Percentiles rank a stretch among this genome's conserved stretches.
Evolutionary conservation across 805 yeast species (phyloP).

Genomic region (Sungouiozyma ichnusensis): DNA sequence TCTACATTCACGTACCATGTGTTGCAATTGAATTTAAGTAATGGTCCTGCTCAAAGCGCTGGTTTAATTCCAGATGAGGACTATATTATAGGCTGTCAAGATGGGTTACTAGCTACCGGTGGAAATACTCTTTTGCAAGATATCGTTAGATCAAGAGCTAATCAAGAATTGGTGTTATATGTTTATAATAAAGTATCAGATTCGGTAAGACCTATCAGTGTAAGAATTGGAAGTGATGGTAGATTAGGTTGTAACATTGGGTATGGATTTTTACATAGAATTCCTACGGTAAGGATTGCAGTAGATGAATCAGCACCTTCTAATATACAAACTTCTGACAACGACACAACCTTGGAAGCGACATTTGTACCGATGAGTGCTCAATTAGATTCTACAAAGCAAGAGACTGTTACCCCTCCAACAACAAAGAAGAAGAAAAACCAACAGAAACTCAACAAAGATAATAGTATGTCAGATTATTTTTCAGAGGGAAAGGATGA

Average conservation of each 20-base stretch:
- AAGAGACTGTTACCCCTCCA: constrained; percentile 8
- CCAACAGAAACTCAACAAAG: constrained; percentile 4
- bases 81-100: constrained; percentile 79
- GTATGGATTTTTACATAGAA: constrained; percentile 75
- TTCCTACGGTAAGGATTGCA: constrained; percentile 42
- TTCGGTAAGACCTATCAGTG: constrained; percentile 74
- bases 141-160: constrained; percentile 45
- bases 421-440: constrained; percentile 11
- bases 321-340: neutral
- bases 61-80: constrained; percentile 81
- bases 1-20: constrained; percentile 86
- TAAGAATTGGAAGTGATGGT: constrained; percentile 75
- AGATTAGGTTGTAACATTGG: constrained; percentile 91
- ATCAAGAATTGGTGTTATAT: constrained; percentile 41
- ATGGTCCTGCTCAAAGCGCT: constrained; percentile 70
- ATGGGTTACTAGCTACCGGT: constrained; percentile 75
- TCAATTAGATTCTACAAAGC: constrained; percentile 2
- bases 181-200: constrained; percentile 88
- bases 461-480: constrained; percentile 19
- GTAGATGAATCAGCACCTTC: neutral
- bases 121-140: constrained; percentile 73
- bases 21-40: constrained; percentile 54
- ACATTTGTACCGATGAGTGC: constrained; percentile 14
- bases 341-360: constrained; percentile 6
- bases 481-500: constrained; percentile 26